Conservation (phyloP, 1,139 yeast species). For the Diutina sp. region DNA sequence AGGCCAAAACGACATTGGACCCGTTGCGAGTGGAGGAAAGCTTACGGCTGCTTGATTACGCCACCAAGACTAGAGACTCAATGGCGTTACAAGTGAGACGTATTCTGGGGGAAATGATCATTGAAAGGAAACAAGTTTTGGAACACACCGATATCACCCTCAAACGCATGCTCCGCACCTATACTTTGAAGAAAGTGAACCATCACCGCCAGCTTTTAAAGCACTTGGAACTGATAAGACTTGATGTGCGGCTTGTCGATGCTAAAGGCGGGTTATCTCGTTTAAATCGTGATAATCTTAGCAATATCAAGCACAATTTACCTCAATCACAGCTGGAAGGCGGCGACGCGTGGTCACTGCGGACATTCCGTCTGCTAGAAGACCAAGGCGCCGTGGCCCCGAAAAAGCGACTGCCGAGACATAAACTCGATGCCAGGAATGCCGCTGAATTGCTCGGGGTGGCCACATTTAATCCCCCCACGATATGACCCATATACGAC, state of each 20-base stretch:
- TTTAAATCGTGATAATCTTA: conserved; percentile 60
- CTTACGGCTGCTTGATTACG: conserved; percentile 62
- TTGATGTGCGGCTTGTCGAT: conserved; percentile 69
- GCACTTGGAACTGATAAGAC: conserved; percentile 60
- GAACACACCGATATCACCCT: conserved; percentile 45
- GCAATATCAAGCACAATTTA: conserved; percentile 28
- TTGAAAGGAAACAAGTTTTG: conserved; percentile 51
- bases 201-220: conserved; percentile 74
- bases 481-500: background rate
- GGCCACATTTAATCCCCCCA: conserved; percentile 39
- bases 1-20: conserved; percentile 63
- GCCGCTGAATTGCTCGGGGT: conserved; percentile 76
- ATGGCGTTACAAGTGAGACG: conserved; percentile 64
- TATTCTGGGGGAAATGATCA: conserved; percentile 75
- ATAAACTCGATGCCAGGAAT: conserved; percentile 55
- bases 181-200: conserved; percentile 64
- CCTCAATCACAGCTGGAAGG: conserved; percentile 35
- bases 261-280: conserved; percentile 72
- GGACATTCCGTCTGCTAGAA: conserved; percentile 46
- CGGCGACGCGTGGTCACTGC: conserved; percentile 55
- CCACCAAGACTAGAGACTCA: conserved; percentile 67
- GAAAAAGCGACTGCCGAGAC: conserved; percentile 9
- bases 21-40: conserved; percentile 91
- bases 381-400: conserved; percentile 17
- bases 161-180: conserved; percentile 40